Base-by-base conservation (phyloP, 768 basidiomycete species). In the Tylopilus sp. region DNA sequence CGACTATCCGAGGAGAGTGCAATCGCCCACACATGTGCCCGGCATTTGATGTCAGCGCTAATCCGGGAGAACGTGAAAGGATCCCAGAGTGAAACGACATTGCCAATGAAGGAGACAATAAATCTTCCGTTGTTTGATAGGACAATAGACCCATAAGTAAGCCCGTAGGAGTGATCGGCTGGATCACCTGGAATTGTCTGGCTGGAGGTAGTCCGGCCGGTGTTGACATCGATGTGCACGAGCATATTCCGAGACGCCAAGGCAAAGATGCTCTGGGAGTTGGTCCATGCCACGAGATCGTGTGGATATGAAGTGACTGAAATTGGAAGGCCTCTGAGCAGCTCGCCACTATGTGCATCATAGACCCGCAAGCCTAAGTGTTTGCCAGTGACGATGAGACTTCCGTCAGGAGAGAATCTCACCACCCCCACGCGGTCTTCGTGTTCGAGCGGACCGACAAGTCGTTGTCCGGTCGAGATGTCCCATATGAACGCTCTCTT, bases 1-100 rank as follows among this genome's bases (percentile, higher is more conserved):
- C n/a, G 43, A 17, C 37, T 30, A 12, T 59, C 45, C 8, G 17
- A 9, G 12, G 57, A 59, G 8, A 59, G 29, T 6, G 58, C 55
- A 8, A 53, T 52, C 7, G 54, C 16, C 9, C 43, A 14, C 14
- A 52, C 10, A 6, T 25, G 10, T n/a, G 22, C 12, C 12, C 46
- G 14, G 17, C 52, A 37, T 9, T 14, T 46, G 7, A 52, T 48
- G 8, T 28, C 29, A 22, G 41, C 41, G 13, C 40, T 21, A 14
- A 55, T 42, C n/a, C n/a, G 45, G 13, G 34, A 22, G 9, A 29
- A 46, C 10, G 50, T 46, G 4, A 19, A 29, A 17, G 45, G 1
- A 19, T 55, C 54, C 50, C 50, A 47, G 31, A 55, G 11, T 2
- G 45, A 42, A 24, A 55, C 17, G 13, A 28, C 30, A 14, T 16